Evolutionary conservation across 2,329 filamentous ascomycete species (phyloP).

Genomic region (Fusarium chuoi): DNA sequence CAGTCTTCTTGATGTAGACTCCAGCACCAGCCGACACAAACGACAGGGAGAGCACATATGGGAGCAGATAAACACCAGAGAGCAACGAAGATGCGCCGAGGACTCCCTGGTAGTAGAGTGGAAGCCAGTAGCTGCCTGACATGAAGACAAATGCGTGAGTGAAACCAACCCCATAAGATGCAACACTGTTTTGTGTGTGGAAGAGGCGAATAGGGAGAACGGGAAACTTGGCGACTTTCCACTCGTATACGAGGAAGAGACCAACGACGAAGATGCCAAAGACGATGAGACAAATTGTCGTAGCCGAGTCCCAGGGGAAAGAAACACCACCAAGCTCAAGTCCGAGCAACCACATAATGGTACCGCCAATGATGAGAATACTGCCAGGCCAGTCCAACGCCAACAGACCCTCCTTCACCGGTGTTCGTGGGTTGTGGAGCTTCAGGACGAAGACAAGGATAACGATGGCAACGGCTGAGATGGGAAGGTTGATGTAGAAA

Average conservation of each 20-base stretch:
- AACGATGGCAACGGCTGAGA: constrained; percentile 58
- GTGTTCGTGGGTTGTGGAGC: constrained; percentile 74
- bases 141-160: constrained; percentile 83
- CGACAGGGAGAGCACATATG: constrained; percentile 75
- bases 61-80: constrained; percentile 79
- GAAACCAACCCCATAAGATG: constrained; percentile 73
- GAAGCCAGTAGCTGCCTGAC: constrained; percentile 80
- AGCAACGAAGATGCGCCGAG: constrained; percentile 74
- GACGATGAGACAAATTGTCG: constrained; percentile 80
- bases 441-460: constrained; percentile 71
- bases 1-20: constrained; percentile 70
- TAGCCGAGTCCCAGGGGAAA: constrained; percentile 79
- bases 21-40: constrained; percentile 68
- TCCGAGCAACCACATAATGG: constrained; percentile 86
- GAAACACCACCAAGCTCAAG: constrained; percentile 84
- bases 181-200: constrained; percentile 70
- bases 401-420: constrained; percentile 68
- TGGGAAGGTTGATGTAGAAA: constrained; percentile 72
- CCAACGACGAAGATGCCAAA: constrained; percentile 73
- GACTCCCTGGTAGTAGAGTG: constrained; percentile 85
- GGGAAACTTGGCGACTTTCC: constrained; percentile 78
- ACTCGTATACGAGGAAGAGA: constrained; percentile 79
- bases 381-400: constrained; percentile 70
- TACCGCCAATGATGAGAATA: constrained; percentile 75
- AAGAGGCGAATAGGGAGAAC: constrained; percentile 82